Evolutionary conservation across 805 yeast species (phyloP).

Genomic region (Helenozyma baotianmanensis): DNA sequence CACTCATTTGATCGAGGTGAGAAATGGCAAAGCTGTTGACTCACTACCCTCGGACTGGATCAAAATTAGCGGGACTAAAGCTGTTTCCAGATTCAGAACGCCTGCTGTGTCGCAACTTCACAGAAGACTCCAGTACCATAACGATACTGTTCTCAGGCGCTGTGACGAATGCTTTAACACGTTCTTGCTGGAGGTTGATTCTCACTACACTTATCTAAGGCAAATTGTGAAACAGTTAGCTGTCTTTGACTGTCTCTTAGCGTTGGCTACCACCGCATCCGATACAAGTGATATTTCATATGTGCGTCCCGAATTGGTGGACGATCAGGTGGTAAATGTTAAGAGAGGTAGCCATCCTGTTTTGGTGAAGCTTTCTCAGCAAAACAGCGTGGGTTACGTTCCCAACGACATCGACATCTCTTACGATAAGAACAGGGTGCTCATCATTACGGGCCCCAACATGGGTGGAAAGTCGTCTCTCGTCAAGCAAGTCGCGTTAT

Average conservation of each 20-base stretch:
- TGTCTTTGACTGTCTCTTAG: constrained; percentile 14
- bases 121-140: constrained; percentile 53
- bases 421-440: constrained; percentile 41
- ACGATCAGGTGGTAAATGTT: constrained; percentile 41
- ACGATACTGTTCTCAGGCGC: constrained; percentile 45
- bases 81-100: constrained; percentile 69
- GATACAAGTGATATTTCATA: constrained; percentile 1
- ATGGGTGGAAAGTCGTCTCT: constrained; percentile 86
- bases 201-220: constrained; percentile 26
- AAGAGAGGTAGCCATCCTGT: constrained; percentile 64
- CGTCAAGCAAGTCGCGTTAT: constrained; percentile 68
- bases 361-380: constrained; percentile 44
- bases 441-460: constrained; percentile 79
- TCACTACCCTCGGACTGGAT: constrained; percentile 72
- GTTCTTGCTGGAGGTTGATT: constrained; percentile 35
- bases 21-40: constrained; percentile 50
- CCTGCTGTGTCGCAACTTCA: constrained; percentile 51
- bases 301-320: constrained; percentile 30
- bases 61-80: constrained; percentile 63
- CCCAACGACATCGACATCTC: constrained; percentile 60
- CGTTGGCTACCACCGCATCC: constrained; percentile 9
- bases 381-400: constrained; percentile 48
- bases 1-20: constrained; percentile 72
- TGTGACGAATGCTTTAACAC: constrained; percentile 45
- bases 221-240: constrained; percentile 11